Evolutionary conservation across 129 eudicot genomes (phyloP).

Genomic region (Smallanthus sonchifolius): DNA sequence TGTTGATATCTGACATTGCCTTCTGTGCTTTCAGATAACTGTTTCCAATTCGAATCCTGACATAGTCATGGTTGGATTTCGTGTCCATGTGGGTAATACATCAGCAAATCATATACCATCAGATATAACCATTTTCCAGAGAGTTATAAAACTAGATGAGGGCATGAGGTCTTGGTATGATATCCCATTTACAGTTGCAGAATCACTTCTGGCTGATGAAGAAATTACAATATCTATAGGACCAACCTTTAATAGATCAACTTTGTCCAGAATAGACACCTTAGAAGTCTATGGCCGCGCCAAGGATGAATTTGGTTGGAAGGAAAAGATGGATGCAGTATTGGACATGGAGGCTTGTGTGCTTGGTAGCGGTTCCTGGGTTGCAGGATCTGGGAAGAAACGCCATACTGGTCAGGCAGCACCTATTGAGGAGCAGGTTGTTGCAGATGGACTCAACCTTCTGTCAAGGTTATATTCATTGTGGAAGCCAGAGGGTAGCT

Average conservation of each 20-base stretch:
- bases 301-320: slow-evolving; percentile 99
- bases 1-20: neutral
- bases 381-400: slow-evolving; percentile 68
- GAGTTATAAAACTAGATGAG: slow-evolving; percentile 83
- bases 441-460: slow-evolving; percentile 95
- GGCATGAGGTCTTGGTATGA: slow-evolving; percentile 99
- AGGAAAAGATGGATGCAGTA: slow-evolving; percentile 96
- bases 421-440: slow-evolving; percentile 81
- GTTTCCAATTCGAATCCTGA: slow-evolving; percentile 91
- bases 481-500: slow-evolving; percentile 51
- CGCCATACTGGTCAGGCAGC: slow-evolving; percentile 53
- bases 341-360: slow-evolving; percentile 95
- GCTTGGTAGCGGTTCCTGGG: slow-evolving; percentile 71
- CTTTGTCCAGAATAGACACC: slow-evolving; percentile 80
- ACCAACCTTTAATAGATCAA: slow-evolving; percentile 70
- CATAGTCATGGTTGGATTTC: slow-evolving; percentile 95
- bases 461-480: slow-evolving; percentile 56
- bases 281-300: slow-evolving; percentile 93
- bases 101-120: slow-evolving; percentile 94
- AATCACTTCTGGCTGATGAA: slow-evolving; percentile 97
- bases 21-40: slow-evolving; percentile 53
- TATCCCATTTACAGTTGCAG: slow-evolving; percentile 95
- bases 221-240: slow-evolving; percentile 72
- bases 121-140: slow-evolving; percentile 88
- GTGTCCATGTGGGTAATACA: slow-evolving; percentile 91